phyloP scores from a whole-genome alignment of 129 eudicot genomes.

The Tagetes patula region DNA sequence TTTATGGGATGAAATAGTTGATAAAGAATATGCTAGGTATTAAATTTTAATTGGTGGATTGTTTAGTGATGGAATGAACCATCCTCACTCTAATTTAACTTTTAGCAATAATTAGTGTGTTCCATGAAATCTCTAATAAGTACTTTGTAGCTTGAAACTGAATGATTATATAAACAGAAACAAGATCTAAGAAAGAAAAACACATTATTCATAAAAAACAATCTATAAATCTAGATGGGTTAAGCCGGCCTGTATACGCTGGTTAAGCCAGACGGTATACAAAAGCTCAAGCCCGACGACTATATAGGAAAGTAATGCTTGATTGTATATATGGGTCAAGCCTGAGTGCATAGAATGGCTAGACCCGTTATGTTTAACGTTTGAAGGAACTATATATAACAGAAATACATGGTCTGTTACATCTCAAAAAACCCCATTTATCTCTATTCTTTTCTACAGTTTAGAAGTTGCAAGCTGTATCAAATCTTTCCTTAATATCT shows the following conservation, averaged over 20 bases:
- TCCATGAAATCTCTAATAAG: neutral
- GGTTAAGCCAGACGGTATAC: neutral
- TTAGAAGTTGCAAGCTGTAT: constrained; percentile 73
- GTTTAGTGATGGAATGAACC: too few relatives aligned
- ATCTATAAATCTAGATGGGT: neutral
- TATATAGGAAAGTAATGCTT: too few relatives aligned
- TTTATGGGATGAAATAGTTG: too few relatives aligned
- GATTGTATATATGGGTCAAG: neutral
- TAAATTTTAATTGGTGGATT: too few relatives aligned
- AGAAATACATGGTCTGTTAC: neutral
- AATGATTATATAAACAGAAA: neutral
- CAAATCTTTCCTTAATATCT: constrained; percentile 86
- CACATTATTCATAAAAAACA: neutral
- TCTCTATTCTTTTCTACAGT: constrained; percentile 20
- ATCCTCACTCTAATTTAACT: too few relatives aligned
- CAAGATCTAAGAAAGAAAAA: neutral
- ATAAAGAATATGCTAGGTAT: too few relatives aligned
- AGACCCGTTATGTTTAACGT: neutral
- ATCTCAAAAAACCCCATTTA: constrained; percentile 2
- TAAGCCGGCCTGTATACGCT: neutral
- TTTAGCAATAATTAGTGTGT: too few relatives aligned
- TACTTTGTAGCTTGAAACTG: neutral
- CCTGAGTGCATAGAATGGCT: neutral
- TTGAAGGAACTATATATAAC: neutral
- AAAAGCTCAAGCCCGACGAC: too few relatives aligned